Base-by-base conservation (phyloP, 768 basidiomycete species). In the Stropharia rugosoannulata region DNA sequence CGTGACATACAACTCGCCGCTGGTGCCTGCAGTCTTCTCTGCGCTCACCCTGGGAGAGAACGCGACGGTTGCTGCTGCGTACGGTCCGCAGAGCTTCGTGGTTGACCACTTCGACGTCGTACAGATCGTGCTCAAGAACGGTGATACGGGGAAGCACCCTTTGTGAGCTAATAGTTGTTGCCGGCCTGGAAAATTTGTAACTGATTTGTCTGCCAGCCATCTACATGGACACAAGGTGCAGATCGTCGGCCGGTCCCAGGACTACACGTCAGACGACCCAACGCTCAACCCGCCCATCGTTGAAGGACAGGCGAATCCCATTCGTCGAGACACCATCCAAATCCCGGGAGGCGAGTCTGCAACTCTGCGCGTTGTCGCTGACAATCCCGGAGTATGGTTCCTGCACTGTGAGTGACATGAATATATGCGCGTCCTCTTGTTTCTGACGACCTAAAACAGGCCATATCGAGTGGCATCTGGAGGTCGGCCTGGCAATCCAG, bases 341-440 rank as follows among this genome's bases (percentile, higher is more conserved):
- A 83, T 97, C 49, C 88, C 90, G 3, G 78, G 84, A 3, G 78
- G 78, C 56, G 71, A 80, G 16, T 85, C 85, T 3, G 89, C 81
- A 10, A 90, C 89, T 0, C 72, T 99, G 43, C 84, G 93, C 18
- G 70, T 95, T 63, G 74, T 87, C 45, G 92, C 93, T 1, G 91
- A 98, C 68, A 98, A 98, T 71, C 96, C 96, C 1, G 96, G 96
- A 10, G 86, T 81, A 7, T 95, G 93, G 90, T 70, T 93, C 59
- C 81, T 93, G 68, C 90, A 92, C 68, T 93, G 86, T 87, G 64
- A 52, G 86, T 75, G 32, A 47, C 27, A 18, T 45, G 12, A 44
- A 47, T 36, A 32, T 16, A 25, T 32, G 16, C 12, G 27, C 32
- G 40, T 38, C 10, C 3, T 15, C 45, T 15, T 10, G 9, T 18